These are phyloP conservation scores for Coniochaeta sp. DNA, from an alignment of 2,329 filamentous ascomycete genomes.

Conservation along the genomic window DNA sequence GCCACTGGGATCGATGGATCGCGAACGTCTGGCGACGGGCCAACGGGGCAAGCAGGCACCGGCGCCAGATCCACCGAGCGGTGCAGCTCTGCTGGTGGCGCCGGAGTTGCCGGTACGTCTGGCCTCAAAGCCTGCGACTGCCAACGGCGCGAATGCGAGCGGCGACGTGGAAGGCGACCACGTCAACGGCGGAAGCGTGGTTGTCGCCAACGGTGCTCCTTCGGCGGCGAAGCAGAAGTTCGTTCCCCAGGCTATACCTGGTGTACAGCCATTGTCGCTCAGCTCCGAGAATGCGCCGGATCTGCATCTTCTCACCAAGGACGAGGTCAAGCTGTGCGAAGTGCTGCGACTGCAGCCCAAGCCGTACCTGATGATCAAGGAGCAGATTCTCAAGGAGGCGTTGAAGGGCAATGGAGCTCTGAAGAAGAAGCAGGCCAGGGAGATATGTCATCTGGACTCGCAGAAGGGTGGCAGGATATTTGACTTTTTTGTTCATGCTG, in stretches of 20 bases:
- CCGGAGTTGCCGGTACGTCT: conserved; percentile 65
- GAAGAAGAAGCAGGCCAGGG: conserved; percentile 90
- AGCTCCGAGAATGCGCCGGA: conserved; percentile 73
- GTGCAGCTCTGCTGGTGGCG: conserved; percentile 68
- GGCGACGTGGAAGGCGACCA: conserved; percentile 35
- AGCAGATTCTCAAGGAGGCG: conserved; percentile 83
- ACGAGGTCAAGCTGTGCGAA: conserved; percentile 82
- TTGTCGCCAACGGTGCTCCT: conserved; percentile 21
- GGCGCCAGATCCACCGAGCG: conserved; percentile 63
- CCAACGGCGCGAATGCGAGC: conserved; percentile 29
- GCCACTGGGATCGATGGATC: conserved; percentile 76
- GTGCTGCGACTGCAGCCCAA: conserved; percentile 82
- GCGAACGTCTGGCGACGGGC: conserved; percentile 64
- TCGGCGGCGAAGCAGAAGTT: conserved; percentile 41
- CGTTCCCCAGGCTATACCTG: conserved; percentile 48
- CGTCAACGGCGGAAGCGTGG: conserved; percentile 21
- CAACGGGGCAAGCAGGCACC: conserved; percentile 62
- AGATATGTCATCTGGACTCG: conserved; percentile 75
- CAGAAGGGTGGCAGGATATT: conserved; percentile 82
- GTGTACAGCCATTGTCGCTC: conserved; percentile 57
- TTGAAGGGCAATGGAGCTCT: conserved; percentile 79
- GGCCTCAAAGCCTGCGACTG: conserved; percentile 20
- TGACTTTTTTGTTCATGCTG: conserved; percentile 89
- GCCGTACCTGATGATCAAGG: conserved; percentile 91
- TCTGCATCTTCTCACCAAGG: conserved; percentile 73